These are phyloP conservation scores for Lyophyllum semitale DNA, from an alignment of 768 basidiomycete genomes.

Conservation along the genomic window DNA sequence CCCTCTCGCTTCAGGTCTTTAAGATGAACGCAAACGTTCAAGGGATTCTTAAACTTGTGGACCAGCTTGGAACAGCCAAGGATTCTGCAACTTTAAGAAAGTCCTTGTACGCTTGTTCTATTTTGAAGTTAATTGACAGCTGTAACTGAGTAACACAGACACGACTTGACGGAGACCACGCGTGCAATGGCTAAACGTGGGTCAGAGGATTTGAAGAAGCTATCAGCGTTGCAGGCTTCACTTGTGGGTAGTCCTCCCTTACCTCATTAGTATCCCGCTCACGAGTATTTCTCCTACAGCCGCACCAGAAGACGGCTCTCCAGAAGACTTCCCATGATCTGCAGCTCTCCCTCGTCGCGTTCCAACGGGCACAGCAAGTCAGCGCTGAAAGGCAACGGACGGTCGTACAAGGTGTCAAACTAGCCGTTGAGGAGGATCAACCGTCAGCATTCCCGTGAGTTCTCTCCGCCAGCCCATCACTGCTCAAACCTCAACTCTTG, in stretches of 20 bases:
- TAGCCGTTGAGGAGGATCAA: conserved; percentile 78
- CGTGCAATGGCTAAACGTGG: conserved; percentile 93
- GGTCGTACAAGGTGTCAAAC: conserved; percentile 84
- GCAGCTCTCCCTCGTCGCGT: conserved; percentile 84
- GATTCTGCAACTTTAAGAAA: conserved; percentile 82
- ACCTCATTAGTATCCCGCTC: neutral
- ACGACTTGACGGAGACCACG: conserved; percentile 93
- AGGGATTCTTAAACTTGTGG: conserved; percentile 94
- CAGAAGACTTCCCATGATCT: conserved; percentile 95
- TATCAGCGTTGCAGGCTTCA: conserved; percentile 65
- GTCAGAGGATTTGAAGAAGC: conserved; percentile 89
- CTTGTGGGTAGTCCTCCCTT: conserved; percentile 44
- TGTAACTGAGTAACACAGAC: conserved; percentile 44
- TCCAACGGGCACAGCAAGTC: conserved; percentile 88
- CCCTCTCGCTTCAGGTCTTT: conserved; percentile 91
- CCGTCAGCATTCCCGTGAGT: conserved; percentile 28
- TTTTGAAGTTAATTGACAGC: neutral
- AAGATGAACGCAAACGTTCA: conserved; percentile 99
- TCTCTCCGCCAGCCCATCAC: neutral
- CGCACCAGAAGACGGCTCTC: conserved; percentile 78
- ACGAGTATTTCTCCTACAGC: conserved; percentile 40
- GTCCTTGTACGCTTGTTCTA: conserved; percentile 66
- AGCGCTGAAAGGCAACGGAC: conserved; percentile 89
- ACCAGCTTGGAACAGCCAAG: conserved; percentile 84
- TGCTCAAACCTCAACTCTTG: conserved; percentile 9